Percentiles rank a stretch among this genome's conserved stretches.
Evolutionary conservation across 768 basidiomycete species (phyloP).

Genomic region (Kwoniella heveanensis): DNA sequence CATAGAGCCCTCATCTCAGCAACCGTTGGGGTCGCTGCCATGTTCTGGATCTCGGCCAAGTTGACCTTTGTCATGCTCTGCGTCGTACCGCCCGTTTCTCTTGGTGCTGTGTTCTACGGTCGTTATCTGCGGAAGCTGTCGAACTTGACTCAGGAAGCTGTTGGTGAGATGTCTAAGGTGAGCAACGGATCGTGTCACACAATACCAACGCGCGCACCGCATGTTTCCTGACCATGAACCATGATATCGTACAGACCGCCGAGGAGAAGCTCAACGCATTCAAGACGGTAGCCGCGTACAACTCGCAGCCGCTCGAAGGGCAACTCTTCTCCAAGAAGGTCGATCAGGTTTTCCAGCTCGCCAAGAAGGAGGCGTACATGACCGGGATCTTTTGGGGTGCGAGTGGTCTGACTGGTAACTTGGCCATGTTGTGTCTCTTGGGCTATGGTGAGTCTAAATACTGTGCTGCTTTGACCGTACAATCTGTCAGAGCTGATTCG

Average conservation of each 20-base stretch:
- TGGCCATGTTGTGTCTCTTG: conserved; percentile 81
- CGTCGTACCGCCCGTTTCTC: conserved; percentile 71
- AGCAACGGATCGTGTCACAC: conserved; percentile 20
- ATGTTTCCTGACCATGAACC: neutral
- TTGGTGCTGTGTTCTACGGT: conserved; percentile 71
- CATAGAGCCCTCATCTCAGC: conserved; percentile 86
- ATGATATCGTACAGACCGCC: conserved; percentile 65
- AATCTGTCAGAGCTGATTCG: no score
- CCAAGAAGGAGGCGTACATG: conserved; percentile 83
- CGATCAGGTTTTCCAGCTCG: conserved; percentile 69
- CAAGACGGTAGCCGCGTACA: conserved; percentile 65
- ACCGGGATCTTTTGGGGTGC: conserved; percentile 87
- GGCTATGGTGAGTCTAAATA: conserved; percentile 84
- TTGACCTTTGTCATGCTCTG: conserved; percentile 89
- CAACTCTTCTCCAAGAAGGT: conserved; percentile 69
- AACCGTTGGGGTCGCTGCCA: conserved; percentile 91
- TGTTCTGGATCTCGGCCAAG: conserved; percentile 80
- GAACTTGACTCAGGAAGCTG: conserved; percentile 87
- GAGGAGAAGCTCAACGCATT: conserved; percentile 91
- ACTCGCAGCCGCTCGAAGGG: conserved; percentile 67
- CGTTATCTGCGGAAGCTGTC: conserved; percentile 90
- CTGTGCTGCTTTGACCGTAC: no score
- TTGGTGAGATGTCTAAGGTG: conserved; percentile 89
- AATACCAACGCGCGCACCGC: neutral
- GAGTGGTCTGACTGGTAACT: conserved; percentile 82